phyloP scores from a whole-genome alignment of 331 rosid species.

The Arachis monticola region DNA sequence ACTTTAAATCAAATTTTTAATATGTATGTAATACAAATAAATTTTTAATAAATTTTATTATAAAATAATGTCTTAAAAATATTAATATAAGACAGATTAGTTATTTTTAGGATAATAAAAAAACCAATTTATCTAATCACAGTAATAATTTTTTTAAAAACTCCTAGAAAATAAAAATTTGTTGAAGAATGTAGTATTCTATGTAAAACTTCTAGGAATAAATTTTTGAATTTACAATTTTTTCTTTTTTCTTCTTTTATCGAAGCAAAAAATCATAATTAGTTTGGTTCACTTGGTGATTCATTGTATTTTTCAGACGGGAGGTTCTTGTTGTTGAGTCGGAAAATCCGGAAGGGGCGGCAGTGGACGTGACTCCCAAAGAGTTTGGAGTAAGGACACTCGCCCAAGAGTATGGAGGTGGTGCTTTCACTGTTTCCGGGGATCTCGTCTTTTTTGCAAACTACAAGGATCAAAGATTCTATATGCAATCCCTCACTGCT shows the following conservation, averaged over 20 bases:
- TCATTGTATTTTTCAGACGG: conserved; percentile 55
- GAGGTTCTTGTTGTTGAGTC: conserved; percentile 83
- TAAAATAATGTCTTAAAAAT: too few species aligned
- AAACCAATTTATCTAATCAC: too few species aligned
- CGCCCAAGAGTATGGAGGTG: conserved; percentile 97
- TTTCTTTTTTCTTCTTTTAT: neutral
- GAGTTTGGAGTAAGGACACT: conserved; percentile 80
- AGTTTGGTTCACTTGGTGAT: too few species aligned
- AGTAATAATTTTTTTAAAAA: too few species aligned
- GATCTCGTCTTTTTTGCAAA: conserved; percentile 72
- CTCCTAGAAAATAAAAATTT: too few species aligned
- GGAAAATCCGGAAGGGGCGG: conserved; percentile 57
- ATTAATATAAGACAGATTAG: too few species aligned
- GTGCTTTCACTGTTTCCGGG: conserved; percentile 76
- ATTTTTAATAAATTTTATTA: too few species aligned
- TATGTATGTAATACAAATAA: too few species aligned
- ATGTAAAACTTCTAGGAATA: too few species aligned
- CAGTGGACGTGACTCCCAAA: conserved; percentile 83
- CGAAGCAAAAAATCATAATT: neutral
- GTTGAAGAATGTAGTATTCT: too few species aligned
- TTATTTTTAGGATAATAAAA: too few species aligned
- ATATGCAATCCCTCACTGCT: conserved; percentile 66
- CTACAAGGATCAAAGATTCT: conserved; percentile 40
- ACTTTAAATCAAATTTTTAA: too few species aligned
- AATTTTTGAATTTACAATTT: conserved; percentile 2